Base-by-base conservation (phyloP, 2,329 filamentous ascomycete genomes). In the Colletotrichum somersetense region DNA sequence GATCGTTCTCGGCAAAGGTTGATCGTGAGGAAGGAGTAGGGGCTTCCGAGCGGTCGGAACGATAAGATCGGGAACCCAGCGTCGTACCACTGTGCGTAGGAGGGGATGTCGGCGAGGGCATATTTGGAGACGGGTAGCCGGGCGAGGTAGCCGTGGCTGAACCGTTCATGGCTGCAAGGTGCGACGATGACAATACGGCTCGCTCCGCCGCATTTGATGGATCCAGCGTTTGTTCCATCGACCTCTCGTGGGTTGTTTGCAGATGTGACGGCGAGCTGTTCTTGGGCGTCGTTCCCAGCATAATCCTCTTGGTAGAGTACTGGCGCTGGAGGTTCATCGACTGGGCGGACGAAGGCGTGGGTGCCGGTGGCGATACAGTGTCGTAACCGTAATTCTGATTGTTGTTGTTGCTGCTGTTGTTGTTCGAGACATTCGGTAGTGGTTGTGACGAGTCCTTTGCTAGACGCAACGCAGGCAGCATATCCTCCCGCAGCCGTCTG, bases 371-470 rank as follows among this genome's bases (percentile, higher is more conserved):
- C 12, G 89, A 89, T 63, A 88, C 80, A 3, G 82, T 87, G 75
- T 90, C 88, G 79, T 89, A 91, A 69, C 80, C 79, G 77, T 89
- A 89, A 55, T 76, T 78, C 71, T 83, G 84, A 72, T 77, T 84
- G 65, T 79, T 77, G 63, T 40, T 40, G 38, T 40, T 40, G 38
- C 12, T 40, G 12, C 14, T 40, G 72, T 77, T 84, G 65, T 79
- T 78, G 64, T 79, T 81, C 74, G 65, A 68, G 12, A 74, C 67
- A 46, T 72, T 74, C 75, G 53, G 74, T 30, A 98, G 86, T 46
- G 96, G 96, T 79, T 97, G 94, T 75, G 95, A 93, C 77, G 92
- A 92, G 80, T 98, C 95, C 84, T 98, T 98, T 77, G 92, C 93
- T 78, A 97, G 91, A 74, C 95, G 93, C 78, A 98, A 90, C 26